Base-by-base conservation (phyloP, 2,329 filamentous ascomycete species). In the Tetracladium maxilliforme region DNA sequence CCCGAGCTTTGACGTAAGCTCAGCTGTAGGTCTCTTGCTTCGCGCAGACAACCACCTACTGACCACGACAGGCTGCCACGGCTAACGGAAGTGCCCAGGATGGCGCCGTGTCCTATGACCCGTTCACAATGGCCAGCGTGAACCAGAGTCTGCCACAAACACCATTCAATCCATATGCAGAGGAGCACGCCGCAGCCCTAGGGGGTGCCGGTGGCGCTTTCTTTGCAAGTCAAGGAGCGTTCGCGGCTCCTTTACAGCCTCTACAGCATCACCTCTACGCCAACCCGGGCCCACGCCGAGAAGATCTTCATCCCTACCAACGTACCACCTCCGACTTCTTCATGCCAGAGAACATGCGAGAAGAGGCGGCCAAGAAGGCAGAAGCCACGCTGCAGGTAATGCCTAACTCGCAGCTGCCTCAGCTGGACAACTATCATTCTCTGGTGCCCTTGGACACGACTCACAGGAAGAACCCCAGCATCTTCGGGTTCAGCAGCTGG, bases 241-340 rank as follows among this genome's bases (percentile, higher is more conserved):
- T 68, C 41, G 64, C 70, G 22, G 50, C 62, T 31, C 64, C 66
- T 24, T 47, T 60, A n/a, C 64, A 64, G 21, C 51, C 51, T 24
- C 66, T 84, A 6, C 80, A 87, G 56, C 92, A 94, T 47, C 90
- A 98, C 48, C 64, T 93, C 9, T 98, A 98, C 48, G 81, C 83
- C 16, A 84, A 86, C 1, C 67, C 86, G 29, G 83, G 82, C 6
- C 74, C 81, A n/a, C 70, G 84, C 44, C 70, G 73, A 31, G 79
- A 87, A 33, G 83, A 83, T 34, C 61, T 93, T 16, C 61, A 80
- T 36, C 72, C 78, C 4, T 93, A 92, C 43, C 87, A 98, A 45
- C 72, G 82, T 30, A 75, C 77, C 29, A 73, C 81, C 3, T 82
- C 92, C 43, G 86, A 95, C 43, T 81, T 95, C 36, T 98, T 98